Conservation (phyloP, 2,329 filamentous ascomycete species). For the Colletotrichum agaves region DNA sequence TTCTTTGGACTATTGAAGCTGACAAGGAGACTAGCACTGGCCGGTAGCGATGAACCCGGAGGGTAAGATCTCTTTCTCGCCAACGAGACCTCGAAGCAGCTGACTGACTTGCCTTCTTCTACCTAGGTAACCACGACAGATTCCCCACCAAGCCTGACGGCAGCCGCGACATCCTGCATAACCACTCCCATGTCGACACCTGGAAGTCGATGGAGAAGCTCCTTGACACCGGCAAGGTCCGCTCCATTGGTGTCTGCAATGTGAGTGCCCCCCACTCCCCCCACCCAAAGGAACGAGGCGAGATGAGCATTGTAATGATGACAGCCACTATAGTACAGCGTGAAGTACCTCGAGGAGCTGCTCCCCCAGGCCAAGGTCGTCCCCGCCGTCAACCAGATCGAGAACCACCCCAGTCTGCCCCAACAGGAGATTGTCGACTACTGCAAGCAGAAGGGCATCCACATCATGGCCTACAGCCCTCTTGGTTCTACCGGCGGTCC, state of each 20-base stretch:
- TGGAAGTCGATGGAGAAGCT: constrained; percentile 82
- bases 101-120: neutral
- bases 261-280: constrained; percentile 44
- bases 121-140: constrained; percentile 72
- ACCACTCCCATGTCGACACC: constrained; percentile 77
- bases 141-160: constrained; percentile 82
- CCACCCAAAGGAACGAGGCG: neutral
- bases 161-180: constrained; percentile 75
- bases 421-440: constrained; percentile 78
- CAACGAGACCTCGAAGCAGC: neutral
- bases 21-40: constrained; percentile 70
- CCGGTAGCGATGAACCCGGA: constrained; percentile 83
- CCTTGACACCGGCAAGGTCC: constrained; percentile 66
- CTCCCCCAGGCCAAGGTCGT: constrained; percentile 62
- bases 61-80: constrained; percentile 53
- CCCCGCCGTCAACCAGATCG: constrained; percentile 77
- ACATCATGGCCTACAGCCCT: constrained; percentile 79
- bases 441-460: constrained; percentile 74
- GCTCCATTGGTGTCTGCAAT: constrained; percentile 66
- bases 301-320: neutral
- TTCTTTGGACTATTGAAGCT: neutral
- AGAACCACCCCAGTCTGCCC: constrained; percentile 77
- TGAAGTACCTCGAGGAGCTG: constrained; percentile 65
- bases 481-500: constrained; percentile 73
- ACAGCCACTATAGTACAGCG: constrained; percentile 58